Conservation (phyloP, 495 filamentous ascomycete genomes). For the Venustampulla echinocandica region DNA sequence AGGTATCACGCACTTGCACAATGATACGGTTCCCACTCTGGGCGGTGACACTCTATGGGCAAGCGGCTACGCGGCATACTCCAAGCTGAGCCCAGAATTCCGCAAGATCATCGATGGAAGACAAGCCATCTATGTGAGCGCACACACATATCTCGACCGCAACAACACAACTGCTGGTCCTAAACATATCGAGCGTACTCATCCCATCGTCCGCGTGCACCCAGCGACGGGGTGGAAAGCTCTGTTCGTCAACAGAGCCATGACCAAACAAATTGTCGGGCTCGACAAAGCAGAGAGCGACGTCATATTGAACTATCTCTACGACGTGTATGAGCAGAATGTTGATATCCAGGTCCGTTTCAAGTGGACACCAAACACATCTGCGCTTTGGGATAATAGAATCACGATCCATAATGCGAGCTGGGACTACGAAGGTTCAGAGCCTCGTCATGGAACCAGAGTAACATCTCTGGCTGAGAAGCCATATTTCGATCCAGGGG, state of each 20-base stretch:
- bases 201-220: slow-evolving; percentile 62
- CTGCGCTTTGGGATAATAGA: slow-evolving; percentile 77
- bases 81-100: slow-evolving; percentile 61
- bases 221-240: slow-evolving; percentile 76
- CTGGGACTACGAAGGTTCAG: slow-evolving; percentile 45
- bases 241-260: slow-evolving; percentile 56
- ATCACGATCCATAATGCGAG: slow-evolving; percentile 63
- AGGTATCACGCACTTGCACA: slow-evolving; percentile 61
- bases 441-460: slow-evolving; percentile 49
- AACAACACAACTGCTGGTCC: slow-evolving; percentile 52
- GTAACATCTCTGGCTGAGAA: slow-evolving; percentile 59
- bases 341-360: slow-evolving; percentile 69
- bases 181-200: slow-evolving; percentile 53
- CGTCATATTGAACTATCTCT: slow-evolving; percentile 53
- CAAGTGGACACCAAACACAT: slow-evolving; percentile 53
- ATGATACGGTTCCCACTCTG: slow-evolving; percentile 53
- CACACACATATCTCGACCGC: slow-evolving; percentile 59
- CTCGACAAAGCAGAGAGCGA: slow-evolving; percentile 56
- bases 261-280: slow-evolving; percentile 57
- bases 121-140: slow-evolving; percentile 56
- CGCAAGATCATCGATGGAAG: slow-evolving; percentile 63
- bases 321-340: slow-evolving; percentile 57
- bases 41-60: slow-evolving; percentile 70
- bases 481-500: slow-evolving; percentile 58
- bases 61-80: slow-evolving; percentile 59